These are phyloP conservation scores for Allomyces javanicus DNA, from an alignment of 192 early-diverging fungal genomes.

Conservation along the genomic window DNA sequence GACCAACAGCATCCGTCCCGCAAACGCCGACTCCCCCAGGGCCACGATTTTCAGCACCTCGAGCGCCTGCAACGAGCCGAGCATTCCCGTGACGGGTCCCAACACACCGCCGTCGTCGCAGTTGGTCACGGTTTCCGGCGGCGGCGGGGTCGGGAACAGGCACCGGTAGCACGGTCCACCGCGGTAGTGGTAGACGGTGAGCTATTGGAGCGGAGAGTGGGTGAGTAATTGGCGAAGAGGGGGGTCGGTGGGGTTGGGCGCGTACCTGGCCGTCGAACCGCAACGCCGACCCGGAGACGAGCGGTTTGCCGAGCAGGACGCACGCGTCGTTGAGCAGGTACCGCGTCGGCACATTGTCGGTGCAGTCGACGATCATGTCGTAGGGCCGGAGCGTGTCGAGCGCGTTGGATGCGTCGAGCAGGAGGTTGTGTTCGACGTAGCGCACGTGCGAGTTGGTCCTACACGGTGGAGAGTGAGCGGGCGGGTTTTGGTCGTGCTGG, in stretches of 20 bases:
- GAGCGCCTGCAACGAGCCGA: conserved; percentile 81
- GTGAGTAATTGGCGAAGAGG: background rate
- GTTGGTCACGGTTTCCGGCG: conserved; percentile 64
- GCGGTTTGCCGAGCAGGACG: conserved; percentile 54
- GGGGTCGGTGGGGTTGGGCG: too few relatives aligned
- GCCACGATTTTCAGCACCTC: conserved; percentile 67
- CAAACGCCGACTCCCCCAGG: background rate
- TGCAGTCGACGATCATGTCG: conserved; percentile 73
- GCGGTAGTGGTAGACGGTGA: conserved; percentile 82
- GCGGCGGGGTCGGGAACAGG: conserved; percentile 81
- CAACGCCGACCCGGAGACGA: conserved; percentile 80
- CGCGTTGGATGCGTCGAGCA: conserved; percentile 70
- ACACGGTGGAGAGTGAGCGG: background rate
- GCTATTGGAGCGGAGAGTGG: conserved; percentile 10
- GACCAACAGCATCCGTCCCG: conserved; percentile 44
- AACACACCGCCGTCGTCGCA: conserved; percentile 85
- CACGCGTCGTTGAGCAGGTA: conserved; percentile 90
- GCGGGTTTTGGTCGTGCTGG: too few relatives aligned
- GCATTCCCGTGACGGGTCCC: conserved; percentile 77
- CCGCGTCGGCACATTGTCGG: conserved; percentile 87
- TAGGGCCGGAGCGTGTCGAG: conserved; percentile 44
- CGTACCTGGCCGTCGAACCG: conserved; percentile 67
- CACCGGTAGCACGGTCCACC: conserved; percentile 92
- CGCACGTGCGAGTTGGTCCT: conserved; percentile 50
- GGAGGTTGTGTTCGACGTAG: conserved; percentile 38